Evolutionary conservation across 2,329 filamentous ascomycete genomes (phyloP).

Genomic region (Akanthomyces lecanii): DNA sequence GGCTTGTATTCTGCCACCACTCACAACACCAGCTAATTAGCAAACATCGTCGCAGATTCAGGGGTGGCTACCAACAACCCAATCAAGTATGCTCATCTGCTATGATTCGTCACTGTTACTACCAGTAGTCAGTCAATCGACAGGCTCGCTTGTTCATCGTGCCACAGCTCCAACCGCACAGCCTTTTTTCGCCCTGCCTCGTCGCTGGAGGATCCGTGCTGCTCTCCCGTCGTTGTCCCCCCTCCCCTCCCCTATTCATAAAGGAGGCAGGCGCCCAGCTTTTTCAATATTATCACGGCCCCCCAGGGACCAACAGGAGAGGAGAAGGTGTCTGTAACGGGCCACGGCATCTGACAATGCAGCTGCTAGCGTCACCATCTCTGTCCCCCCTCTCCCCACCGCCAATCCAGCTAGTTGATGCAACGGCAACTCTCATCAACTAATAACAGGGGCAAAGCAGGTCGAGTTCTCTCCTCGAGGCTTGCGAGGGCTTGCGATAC

Average conservation of each 20-base stretch:
- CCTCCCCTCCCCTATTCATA: neutral
- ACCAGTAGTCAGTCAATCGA: neutral
- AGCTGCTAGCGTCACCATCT: neutral
- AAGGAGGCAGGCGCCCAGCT: neutral
- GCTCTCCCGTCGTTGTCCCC: neutral
- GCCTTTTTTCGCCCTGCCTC: neutral
- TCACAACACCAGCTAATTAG: neutral
- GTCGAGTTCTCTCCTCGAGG: neutral
- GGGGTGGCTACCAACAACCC: neutral
- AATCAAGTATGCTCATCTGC: neutral
- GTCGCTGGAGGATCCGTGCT: neutral
- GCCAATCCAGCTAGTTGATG: neutral
- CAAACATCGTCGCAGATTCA: constrained; percentile 1
- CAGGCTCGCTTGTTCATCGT: neutral
- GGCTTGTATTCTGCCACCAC: neutral
- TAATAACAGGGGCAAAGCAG: neutral
- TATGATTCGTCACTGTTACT: neutral
- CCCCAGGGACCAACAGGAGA: constrained; percentile 7
- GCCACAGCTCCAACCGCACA: neutral
- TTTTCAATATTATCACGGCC: neutral
- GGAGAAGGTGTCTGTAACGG: neutral
- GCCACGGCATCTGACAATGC: neutral
- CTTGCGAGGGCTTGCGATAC: neutral
- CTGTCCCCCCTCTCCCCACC: neutral
- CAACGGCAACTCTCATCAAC: neutral